Conservation (phyloP, 2,329 filamentous ascomycete genomes). For the Aspergillus quadrilineatus region DNA sequence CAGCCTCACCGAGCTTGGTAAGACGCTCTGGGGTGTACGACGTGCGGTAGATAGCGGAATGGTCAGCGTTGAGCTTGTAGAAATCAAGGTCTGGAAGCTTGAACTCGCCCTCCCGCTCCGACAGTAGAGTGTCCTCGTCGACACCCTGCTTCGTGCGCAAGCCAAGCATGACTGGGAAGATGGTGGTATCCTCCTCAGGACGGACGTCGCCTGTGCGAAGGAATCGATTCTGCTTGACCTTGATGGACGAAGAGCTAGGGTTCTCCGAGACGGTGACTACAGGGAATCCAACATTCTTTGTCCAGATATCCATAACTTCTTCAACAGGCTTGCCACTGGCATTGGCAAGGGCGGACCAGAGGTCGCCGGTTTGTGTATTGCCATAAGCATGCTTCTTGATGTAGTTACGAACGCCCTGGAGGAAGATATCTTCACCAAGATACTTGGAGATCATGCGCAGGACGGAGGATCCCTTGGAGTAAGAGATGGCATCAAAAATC, state of each 20-base stretch:
- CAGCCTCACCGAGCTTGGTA: constrained; percentile 81
- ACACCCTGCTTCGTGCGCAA: constrained; percentile 81
- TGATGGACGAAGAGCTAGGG: constrained; percentile 68
- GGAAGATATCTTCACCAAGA: constrained; percentile 85
- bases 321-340: constrained; percentile 90
- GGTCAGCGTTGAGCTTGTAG: constrained; percentile 95
- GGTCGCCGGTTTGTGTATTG: constrained; percentile 86
- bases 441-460: constrained; percentile 97
- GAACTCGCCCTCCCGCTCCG: constrained; percentile 71
- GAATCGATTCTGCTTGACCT: constrained; percentile 93
- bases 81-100: constrained; percentile 78
- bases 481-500: constrained; percentile 97
- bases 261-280: constrained; percentile 84
- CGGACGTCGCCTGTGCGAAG: constrained; percentile 88
- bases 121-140: constrained; percentile 71
- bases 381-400: constrained; percentile 96
- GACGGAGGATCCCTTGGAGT: constrained; percentile 94
- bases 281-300: constrained; percentile 91
- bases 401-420: constrained; percentile 86
- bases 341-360: constrained; percentile 84
- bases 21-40: constrained; percentile 81
- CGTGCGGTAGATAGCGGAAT: constrained; percentile 88
- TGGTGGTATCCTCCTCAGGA: constrained; percentile 82
- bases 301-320: constrained; percentile 93
- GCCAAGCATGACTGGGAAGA: constrained; percentile 88